A percentile compares a stretch with the other conserved stretches of the same genome.
phyloP scores from a whole-genome alignment of 495 filamentous ascomycete species.

The Aspergillus nanangensis region DNA sequence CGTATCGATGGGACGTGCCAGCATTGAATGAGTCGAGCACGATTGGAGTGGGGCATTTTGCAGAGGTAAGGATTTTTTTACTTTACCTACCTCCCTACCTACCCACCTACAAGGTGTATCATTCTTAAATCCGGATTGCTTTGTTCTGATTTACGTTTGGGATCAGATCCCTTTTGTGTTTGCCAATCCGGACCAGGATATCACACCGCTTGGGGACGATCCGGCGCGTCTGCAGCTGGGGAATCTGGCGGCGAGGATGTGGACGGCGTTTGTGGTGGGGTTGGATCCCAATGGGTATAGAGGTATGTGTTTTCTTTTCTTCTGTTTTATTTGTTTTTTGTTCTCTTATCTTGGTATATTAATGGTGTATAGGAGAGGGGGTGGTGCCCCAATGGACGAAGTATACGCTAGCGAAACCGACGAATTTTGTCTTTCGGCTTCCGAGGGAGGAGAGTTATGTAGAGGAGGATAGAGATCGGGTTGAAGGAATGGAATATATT shows the following conservation, averaged over 20 bases:
- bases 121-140: not conserved
- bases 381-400: conserved; percentile 23
- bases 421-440: conserved; percentile 34
- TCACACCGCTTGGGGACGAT: conserved; percentile 28
- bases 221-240: conserved; percentile 25
- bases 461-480: conserved; percentile 27
- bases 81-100: not conserved
- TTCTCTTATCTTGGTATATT: not conserved
- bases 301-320: conserved; percentile 13
- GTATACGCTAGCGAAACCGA: conserved; percentile 12
- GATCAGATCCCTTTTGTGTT: conserved; percentile 38
- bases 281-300: conserved; percentile 45
- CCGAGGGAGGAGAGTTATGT: conserved; percentile 27
- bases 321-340: not conserved
- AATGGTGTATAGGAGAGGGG: not conserved
- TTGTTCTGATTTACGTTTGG: no score
- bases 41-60: conserved; percentile 35
- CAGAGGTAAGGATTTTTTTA: conserved; percentile 20
- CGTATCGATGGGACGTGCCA: conserved; percentile 50
- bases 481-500: conserved; percentile 25
- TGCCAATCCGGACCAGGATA: conserved; percentile 44
- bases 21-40: conserved; percentile 22
- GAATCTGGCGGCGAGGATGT: conserved; percentile 46
- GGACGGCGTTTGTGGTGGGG: conserved; percentile 49
- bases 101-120: not conserved